phyloP scores from a whole-genome alignment of 139 green algal genomes.

The Desmodesmus armatus region DNA sequence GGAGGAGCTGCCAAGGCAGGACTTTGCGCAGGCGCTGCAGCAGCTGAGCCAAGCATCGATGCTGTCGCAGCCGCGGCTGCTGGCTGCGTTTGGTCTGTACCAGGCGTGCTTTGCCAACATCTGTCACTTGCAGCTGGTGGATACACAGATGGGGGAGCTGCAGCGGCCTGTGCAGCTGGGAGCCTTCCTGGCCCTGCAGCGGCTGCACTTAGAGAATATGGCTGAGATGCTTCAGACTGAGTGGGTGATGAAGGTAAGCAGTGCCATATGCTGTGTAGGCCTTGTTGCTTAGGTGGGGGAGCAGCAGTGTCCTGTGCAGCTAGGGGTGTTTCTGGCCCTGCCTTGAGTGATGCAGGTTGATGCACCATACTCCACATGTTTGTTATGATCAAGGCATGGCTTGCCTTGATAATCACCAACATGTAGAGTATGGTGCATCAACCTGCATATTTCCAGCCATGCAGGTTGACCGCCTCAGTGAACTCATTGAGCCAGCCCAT shows the following conservation, averaged over 20 bases:
- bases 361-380: too few species aligned
- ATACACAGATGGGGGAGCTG: slow-evolving; percentile 56
- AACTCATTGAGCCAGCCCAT: too few species aligned
- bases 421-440: too few species aligned
- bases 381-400: too few species aligned
- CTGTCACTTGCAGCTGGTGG: slow-evolving; percentile 40
- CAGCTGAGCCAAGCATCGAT: slow-evolving; percentile 51
- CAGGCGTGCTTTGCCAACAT: slow-evolving; percentile 46
- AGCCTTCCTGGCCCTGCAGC: slow-evolving; percentile 67
- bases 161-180: slow-evolving; percentile 55
- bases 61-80: slow-evolving; percentile 54
- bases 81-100: slow-evolving; percentile 63
- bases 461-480: too few species aligned
- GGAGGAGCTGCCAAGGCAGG: slow-evolving; percentile 29
- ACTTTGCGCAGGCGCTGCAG: slow-evolving; percentile 49
- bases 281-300: too few species aligned
- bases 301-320: too few species aligned
- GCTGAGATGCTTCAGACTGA: slow-evolving; percentile 63
- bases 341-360: too few species aligned
- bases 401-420: too few species aligned
- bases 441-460: too few species aligned
- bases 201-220: slow-evolving; percentile 52
- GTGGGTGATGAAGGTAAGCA: slow-evolving; percentile 75
- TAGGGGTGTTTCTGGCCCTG: too few species aligned
- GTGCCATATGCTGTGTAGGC: neutral